Evolutionary conservation across 202 grass and related monocot genomes (phyloP).

Genomic region (Panicum hallii): DNA sequence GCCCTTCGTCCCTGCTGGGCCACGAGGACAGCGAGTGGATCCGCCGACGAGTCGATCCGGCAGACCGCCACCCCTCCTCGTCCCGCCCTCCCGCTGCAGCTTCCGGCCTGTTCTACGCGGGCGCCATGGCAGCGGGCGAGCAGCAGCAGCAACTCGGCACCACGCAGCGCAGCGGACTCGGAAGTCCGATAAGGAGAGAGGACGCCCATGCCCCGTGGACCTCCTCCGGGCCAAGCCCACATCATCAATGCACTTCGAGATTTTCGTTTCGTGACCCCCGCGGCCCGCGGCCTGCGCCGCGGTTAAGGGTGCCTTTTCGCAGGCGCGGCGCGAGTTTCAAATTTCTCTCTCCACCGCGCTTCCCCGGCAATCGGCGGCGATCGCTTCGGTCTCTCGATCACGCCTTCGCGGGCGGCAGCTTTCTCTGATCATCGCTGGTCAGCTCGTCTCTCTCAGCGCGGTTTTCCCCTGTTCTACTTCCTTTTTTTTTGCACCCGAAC

Average conservation of each 20-base stretch:
- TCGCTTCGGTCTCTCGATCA: background rate
- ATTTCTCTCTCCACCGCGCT: constrained; percentile 13
- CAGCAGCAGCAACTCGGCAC: constrained; percentile 22
- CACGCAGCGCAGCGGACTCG: background rate
- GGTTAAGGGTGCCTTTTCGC: background rate
- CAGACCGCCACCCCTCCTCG: background rate
- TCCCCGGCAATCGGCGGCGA: background rate
- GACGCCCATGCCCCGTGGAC: background rate
- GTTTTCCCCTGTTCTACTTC: background rate
- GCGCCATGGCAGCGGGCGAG: constrained; percentile 45
- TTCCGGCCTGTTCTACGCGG: constrained; percentile 7
- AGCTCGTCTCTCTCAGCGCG: background rate
- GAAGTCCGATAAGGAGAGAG: too few species aligned
- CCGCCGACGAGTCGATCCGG: background rate
- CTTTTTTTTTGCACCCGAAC: background rate
- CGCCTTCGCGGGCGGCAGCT: background rate
- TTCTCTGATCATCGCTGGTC: background rate
- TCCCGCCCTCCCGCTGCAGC: background rate
- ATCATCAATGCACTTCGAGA: background rate
- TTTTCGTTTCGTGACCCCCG: background rate
- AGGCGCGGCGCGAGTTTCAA: constrained; percentile 38
- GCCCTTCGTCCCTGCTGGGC: too few species aligned
- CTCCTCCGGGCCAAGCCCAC: background rate
- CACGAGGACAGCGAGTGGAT: too few species aligned
- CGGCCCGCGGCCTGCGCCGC: background rate